Base-by-base conservation (phyloP, 352 stramenopile species). In the Phytopythium boreale region DNA sequence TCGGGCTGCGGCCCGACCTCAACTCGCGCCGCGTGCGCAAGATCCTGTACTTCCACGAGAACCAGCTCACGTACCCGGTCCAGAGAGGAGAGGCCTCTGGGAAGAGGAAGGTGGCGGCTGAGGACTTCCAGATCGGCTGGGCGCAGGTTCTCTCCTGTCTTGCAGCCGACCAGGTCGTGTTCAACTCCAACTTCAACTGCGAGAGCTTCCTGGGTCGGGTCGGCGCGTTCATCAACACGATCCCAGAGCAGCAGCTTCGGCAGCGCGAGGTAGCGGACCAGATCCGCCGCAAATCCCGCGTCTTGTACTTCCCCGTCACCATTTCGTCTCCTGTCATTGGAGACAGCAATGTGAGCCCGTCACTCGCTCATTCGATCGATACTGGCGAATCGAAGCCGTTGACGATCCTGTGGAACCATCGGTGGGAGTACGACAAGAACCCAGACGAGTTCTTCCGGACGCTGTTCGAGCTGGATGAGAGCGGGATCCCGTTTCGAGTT, bases 1-100 rank as follows among this genome's bases (percentile, higher is more conserved):
- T 86, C 11, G 69, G 71, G 0, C 43, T 86, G 24, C 67, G 71
- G 0, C 70, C 74, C 2, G 67, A 82, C 51, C 47, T 78, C 12
- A 61, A 46, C 44, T 12, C 10, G 10, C 24, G 53, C 0, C 36
- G 50, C 6, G 70, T 86, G 37, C 43, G 47, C 7, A 80, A 86
- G 67, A 65, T 88, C 37, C 59, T 79, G n/a, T 88, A 88, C 64
- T 88, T 88, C 69, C 79, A 88, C 66, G 79, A 88, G 63, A 88
- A 88, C 68, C 79, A 88, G 64, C 72, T 88, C 41, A 74, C 77
- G 55, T 88, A 88, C 39, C 79, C 77, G 4, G 66, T 72, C 47
- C 69, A 80, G 47, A 26, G 68, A n/a, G 56, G 56, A 56, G 50
- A 22, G 29, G n/a, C 1, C 24, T 2, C 10, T 2, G 19, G 14